phyloP scores from a whole-genome alignment of 352 stramenopile species.

The Pythium dissotocum region DNA sequence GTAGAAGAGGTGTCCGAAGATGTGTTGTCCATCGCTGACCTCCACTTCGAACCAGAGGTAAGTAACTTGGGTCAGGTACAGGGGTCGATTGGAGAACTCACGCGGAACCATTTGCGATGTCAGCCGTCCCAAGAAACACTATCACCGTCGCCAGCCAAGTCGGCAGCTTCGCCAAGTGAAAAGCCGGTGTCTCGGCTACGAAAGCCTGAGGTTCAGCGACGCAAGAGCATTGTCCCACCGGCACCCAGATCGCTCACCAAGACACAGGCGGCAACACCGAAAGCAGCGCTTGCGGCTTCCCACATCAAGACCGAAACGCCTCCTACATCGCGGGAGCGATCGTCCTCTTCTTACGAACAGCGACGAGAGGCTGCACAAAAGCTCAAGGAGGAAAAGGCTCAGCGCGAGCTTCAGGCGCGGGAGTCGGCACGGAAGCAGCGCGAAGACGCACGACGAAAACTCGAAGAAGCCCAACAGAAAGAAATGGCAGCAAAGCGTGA shows the following conservation, averaged over 20 bases:
- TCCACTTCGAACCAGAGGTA: conserved; percentile 20
- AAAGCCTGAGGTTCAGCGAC: conserved; percentile 21
- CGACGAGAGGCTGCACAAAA: conserved; percentile 62
- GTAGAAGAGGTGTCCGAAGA: conserved; percentile 26
- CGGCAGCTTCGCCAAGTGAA: neutral
- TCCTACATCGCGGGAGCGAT: conserved; percentile 19
- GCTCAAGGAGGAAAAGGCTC: conserved; percentile 69
- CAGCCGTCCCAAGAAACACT: conserved; percentile 22
- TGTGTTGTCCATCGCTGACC: conserved; percentile 15
- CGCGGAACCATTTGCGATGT: neutral
- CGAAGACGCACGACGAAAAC: conserved; percentile 58
- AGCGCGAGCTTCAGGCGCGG: conserved; percentile 57
- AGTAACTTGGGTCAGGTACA: neutral
- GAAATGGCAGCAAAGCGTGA: conserved; percentile 72
- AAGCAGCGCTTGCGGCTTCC: neutral
- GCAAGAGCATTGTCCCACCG: conserved; percentile 9
- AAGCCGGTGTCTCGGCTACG: conserved; percentile 18
- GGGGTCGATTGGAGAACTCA: neutral
- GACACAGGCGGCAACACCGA: neutral
- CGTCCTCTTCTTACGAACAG: conserved; percentile 53
- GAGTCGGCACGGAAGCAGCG: conserved; percentile 67
- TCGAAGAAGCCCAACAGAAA: conserved; percentile 65
- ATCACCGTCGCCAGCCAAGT: conserved; percentile 9
- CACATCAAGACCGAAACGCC: conserved; percentile 12
- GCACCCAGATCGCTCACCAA: conserved; percentile 17